Evolutionary conservation across 2,329 filamentous ascomycete species (phyloP).

Genomic region (Chaetomium strumarium): DNA sequence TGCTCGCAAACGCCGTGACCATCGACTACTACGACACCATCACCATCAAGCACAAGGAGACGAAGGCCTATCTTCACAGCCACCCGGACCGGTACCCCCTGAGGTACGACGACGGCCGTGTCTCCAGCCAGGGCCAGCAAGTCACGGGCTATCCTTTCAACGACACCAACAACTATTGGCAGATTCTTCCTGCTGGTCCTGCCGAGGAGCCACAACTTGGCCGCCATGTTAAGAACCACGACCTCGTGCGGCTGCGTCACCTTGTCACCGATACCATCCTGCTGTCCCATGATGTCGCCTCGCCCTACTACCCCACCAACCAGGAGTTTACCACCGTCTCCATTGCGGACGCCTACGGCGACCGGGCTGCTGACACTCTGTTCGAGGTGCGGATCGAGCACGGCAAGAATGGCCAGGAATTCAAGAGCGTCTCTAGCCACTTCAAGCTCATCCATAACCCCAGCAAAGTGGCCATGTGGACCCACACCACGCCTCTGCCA

Average conservation of each 20-base stretch:
- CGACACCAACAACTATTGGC: constrained; percentile 98
- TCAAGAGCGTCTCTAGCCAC: constrained; percentile 84
- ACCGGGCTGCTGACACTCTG: constrained; percentile 78
- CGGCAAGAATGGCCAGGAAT: constrained; percentile 72
- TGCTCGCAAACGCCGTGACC: constrained; percentile 78
- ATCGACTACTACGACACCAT: constrained; percentile 90
- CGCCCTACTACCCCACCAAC: constrained; percentile 93
- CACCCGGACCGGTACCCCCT: constrained; percentile 85
- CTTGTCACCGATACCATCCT: constrained; percentile 79
- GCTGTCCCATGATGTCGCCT: constrained; percentile 93
- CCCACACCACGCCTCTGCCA: constrained; percentile 86
- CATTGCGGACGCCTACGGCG: constrained; percentile 63
- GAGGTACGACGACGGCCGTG: constrained; percentile 92
- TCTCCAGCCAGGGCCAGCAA: constrained; percentile 96
- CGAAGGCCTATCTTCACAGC: constrained; percentile 92
- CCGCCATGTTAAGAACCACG: constrained; percentile 71
- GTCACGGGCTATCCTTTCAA: constrained; percentile 97
- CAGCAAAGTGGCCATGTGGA: constrained; percentile 99
- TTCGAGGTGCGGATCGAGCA: constrained; percentile 91
- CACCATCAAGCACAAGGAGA: constrained; percentile 91
- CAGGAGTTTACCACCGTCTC: constrained; percentile 91
- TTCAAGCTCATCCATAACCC: constrained; percentile 95
- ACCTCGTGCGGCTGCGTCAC: constrained; percentile 81
- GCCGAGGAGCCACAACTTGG: constrained; percentile 53
- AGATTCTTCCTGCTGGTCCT: constrained; percentile 65